Percentiles rank a stretch among this genome's conserved stretches.
Conservation (phyloP, 192 early-diverging fungal species). For the Geranomyces michiganensis region DNA sequence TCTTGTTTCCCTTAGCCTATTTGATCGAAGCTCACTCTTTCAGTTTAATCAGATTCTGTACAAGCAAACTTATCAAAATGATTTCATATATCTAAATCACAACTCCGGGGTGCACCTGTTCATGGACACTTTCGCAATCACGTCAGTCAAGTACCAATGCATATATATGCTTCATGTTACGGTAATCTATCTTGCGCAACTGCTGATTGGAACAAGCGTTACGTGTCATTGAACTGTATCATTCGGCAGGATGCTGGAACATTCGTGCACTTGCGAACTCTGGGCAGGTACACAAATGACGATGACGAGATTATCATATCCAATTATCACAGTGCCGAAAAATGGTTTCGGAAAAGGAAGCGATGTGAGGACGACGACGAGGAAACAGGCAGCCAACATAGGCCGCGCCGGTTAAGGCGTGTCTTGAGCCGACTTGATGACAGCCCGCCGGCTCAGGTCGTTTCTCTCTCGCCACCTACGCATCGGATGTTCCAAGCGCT, state of each 20-base stretch:
- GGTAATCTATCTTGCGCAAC: constrained; percentile 45
- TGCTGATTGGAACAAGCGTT: background rate
- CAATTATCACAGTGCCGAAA: constrained; percentile 49
- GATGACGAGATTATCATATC: constrained; percentile 64
- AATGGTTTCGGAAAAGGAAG: constrained; percentile 29
- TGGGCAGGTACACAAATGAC: constrained; percentile 68
- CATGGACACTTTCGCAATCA: constrained; percentile 62
- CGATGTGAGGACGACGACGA: background rate
- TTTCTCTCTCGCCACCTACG: background rate
- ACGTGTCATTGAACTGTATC: background rate
- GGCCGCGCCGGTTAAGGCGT: no score
- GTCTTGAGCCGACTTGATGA: no score
- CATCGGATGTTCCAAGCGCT: background rate
- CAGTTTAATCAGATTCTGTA: constrained; percentile 53
- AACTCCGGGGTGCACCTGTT: constrained; percentile 72
- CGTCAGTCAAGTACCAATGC: constrained; percentile 71
- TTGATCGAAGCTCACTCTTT: background rate
- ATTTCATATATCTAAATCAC: constrained; percentile 66
- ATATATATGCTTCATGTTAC: constrained; percentile 67
- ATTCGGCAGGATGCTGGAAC: constrained; percentile 53
- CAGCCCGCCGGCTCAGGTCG: background rate
- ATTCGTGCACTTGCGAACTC: constrained; percentile 56
- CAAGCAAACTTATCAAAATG: constrained; percentile 54
- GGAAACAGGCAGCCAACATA: background rate
- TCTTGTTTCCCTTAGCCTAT: background rate